Conservation (phyloP, 257 asterid genomes). For the Capsicum rhomboideum region DNA sequence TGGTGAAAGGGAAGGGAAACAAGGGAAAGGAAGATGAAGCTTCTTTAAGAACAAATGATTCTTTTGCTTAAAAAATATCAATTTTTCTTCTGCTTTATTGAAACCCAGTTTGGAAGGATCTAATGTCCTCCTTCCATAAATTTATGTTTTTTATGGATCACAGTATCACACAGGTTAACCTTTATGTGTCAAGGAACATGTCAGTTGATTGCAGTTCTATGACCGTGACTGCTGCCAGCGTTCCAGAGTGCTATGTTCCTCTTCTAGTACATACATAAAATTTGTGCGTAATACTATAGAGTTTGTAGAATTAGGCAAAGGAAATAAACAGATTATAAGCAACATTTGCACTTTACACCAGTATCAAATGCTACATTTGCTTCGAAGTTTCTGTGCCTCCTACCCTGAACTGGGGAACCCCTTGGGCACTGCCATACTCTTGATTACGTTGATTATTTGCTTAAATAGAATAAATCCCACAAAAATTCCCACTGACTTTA, state of each 20-base stretch:
- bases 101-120: neutral
- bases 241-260: neutral
- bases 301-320: neutral
- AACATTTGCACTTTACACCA: neutral
- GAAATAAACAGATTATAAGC: neutral
- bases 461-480: neutral
- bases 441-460: neutral
- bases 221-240: neutral
- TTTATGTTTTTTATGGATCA: neutral
- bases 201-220: neutral
- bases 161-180: neutral
- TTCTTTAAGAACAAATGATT: neutral
- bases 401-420: neutral
- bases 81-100: neutral
- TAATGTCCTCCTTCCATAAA: neutral
- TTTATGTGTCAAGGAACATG: neutral
- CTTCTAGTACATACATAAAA: neutral
- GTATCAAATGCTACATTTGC: neutral
- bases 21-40: neutral
- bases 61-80: neutral
- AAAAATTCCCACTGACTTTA: neutral
- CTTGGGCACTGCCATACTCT: neutral
- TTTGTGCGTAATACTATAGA: neutral
- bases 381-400: neutral
- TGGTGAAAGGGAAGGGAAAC: too few species aligned